These are phyloP conservation scores for Heliamphora exappendiculata DNA, from an alignment of 148 eudicot genomes.

Conservation along the genomic window DNA sequence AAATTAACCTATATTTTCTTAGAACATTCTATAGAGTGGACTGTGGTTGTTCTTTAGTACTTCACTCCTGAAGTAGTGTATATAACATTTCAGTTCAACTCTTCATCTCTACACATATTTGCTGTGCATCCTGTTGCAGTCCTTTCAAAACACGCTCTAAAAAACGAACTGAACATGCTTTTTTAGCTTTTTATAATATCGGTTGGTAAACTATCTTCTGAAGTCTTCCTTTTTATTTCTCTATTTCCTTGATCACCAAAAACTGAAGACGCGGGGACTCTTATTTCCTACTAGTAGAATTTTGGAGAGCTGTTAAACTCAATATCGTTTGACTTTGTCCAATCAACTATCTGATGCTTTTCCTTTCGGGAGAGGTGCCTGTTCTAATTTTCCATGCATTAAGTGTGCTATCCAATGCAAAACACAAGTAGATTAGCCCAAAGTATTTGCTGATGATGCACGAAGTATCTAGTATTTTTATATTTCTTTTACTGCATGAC, in stretches of 20 bases:
- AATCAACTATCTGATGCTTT: not conserved
- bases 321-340: not conserved
- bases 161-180: too few relatives aligned
- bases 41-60: not conserved
- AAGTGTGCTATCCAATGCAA: not conserved
- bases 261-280: not conserved
- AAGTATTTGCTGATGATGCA: too few relatives aligned
- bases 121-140: not conserved
- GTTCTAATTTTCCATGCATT: too few relatives aligned
- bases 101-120: not conserved
- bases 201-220: not conserved
- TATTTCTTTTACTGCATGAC: not conserved
- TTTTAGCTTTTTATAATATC: not conserved
- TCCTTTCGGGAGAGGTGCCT: too few relatives aligned
- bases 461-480: not conserved
- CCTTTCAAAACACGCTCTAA: too few relatives aligned
- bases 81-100: not conserved
- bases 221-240: not conserved
- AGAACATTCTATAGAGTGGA: not conserved
- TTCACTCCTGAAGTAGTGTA: not conserved
- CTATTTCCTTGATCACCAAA: conserved; percentile 1
- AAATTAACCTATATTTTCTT: not conserved
- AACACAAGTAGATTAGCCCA: not conserved
- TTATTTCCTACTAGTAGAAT: not conserved
- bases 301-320: not conserved